Evolutionary conservation across 805 yeast species (phyloP), one percentile per base, ranked within the genome.

Genomic region (Brettanomyces naardenensis): DNA sequence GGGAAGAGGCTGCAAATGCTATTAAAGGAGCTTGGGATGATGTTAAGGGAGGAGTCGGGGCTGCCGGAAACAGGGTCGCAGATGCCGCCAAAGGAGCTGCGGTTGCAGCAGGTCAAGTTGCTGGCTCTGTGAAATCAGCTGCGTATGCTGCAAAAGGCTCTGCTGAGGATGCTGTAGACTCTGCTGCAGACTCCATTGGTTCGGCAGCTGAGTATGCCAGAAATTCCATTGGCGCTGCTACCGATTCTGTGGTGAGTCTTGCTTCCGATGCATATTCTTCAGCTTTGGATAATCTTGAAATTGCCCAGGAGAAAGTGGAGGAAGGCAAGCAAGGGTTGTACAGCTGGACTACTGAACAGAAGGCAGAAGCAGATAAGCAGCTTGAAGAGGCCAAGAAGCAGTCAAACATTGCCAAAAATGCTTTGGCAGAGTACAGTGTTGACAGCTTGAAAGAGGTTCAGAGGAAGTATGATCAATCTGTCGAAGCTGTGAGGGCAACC

Each of bases 241-340:
- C 31, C 14, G 31, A 11, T 6, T 17, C 31, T 13, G 31, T 28
- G 6, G 11, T 14, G n/a, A 28, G 31, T 6, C 6, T 13, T n/a
- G 7, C 14, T 30, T 6, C 6, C 10, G 22, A 30, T 9, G 19
- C 13, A 21, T 30, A 30, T 30, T 6, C 19, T 15, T 19, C 33
- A 6, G 33, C 33, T 30, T 21, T 13, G n/a, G 33, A 18, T 17
- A 14, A 18, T 6, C n/a, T 18, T 15, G 6, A 13, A 9, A 21
- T 17, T 30, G 33, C 33, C 4, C 55, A 59, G 40, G 48, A 55
- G 35, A 54, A 64, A 23, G 52, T 63, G 6, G 55, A 57, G 6
- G 45, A 57, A 5, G 48, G 56, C 17, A 49, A 60, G 28, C 48
- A 49, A 18, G 53, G 57, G 17, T 64, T 72, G 70, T 59, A 58